Conservation (phyloP, 208 protist species). For the Phytomonas francai region DNA sequence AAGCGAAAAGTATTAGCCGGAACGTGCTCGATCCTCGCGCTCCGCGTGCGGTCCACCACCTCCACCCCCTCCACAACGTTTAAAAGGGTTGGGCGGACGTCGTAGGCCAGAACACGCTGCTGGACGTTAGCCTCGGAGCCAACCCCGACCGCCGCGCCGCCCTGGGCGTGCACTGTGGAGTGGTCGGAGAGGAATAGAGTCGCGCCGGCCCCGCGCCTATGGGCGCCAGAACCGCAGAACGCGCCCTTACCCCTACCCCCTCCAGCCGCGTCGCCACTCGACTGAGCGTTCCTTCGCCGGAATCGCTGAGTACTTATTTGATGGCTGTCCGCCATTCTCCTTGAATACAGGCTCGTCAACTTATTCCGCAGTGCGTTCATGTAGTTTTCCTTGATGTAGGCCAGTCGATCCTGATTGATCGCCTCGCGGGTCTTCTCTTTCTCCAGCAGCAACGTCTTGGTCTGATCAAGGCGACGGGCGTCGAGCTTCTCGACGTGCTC, state of each 20-base stretch:
- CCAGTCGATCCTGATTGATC: conserved; percentile 40
- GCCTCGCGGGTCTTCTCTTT: conserved; percentile 65
- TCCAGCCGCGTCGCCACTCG: conserved; percentile 1
- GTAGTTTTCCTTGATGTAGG: conserved; percentile 43
- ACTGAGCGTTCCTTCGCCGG: not conserved
- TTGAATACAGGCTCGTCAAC: conserved; percentile 40
- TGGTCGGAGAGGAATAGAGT: too few relatives aligned
- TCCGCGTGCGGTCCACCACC: conserved; percentile 52
- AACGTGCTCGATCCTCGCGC: conserved; percentile 40
- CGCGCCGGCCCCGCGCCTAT: not conserved
- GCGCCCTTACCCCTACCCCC: conserved; percentile 4
- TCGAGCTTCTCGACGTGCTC: conserved; percentile 65
- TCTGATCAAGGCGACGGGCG: conserved; percentile 52
- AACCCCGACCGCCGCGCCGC: not conserved
- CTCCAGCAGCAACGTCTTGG: conserved; percentile 40
- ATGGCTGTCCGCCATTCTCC: conserved; percentile 9
- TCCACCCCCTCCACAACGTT: conserved; percentile 32
- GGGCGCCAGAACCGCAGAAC: conserved; percentile 15
- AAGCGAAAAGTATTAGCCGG: conserved; percentile 34
- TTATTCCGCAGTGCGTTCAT: conserved; percentile 28
- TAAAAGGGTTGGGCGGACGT: conserved; percentile 81
- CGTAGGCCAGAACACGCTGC: conserved; percentile 34
- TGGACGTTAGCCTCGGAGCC: not conserved
- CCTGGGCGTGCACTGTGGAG: conserved; percentile 9
- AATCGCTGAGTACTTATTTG: not conserved